Evolutionary conservation across 139 green algal species (phyloP), one percentile per base, ranked within the genome.

Genomic region (Micromonas commoda): DNA sequence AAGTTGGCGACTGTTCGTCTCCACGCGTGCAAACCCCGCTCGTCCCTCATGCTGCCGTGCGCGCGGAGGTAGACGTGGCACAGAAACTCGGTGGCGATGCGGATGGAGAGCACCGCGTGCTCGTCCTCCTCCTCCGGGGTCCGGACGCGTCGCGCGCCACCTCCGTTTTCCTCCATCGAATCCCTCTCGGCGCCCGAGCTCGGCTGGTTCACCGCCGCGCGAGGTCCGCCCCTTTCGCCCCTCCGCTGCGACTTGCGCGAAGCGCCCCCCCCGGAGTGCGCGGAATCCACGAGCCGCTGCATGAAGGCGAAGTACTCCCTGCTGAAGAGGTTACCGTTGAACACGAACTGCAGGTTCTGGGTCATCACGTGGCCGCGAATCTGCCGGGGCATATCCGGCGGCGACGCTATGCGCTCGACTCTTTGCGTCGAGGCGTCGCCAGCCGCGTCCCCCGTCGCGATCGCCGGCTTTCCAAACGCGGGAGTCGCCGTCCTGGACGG

Each of bases 291-390:
- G 54, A 88, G 71, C 33, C 75, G 77, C 5, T 79, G 73, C 37
- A 92, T 60, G 52, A 91, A 88, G 21, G 24, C 65, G 71, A 86
- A 87, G 79, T 88, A 89, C 29, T 88, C 83, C 24, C 64, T 66
- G 79, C 88, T 82, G 33, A 90, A 67, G 54, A 87, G 71, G 65
- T 90, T 33, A 6, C 63, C 29, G 28, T 70, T 35, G 63, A 39
- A 35, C 9, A 70, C 63, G 29, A 70, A 70, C 63, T 35, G 86
- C 51, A 83, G 63, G 61, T 84, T 78, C 71, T 83, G 65, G 20
- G 73, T 71, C 23, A 45, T 51, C 69, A 90, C 81, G 64, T 87
- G 86, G 61, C 73, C 77, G 37, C 52, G 29, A 33, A 70, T 70
- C 9, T 35, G 6, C 9, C 28, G 28, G 6, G 63, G 63, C 63